Conservation (phyloP, 805 yeast species). For the Pichia paraexigua region DNA sequence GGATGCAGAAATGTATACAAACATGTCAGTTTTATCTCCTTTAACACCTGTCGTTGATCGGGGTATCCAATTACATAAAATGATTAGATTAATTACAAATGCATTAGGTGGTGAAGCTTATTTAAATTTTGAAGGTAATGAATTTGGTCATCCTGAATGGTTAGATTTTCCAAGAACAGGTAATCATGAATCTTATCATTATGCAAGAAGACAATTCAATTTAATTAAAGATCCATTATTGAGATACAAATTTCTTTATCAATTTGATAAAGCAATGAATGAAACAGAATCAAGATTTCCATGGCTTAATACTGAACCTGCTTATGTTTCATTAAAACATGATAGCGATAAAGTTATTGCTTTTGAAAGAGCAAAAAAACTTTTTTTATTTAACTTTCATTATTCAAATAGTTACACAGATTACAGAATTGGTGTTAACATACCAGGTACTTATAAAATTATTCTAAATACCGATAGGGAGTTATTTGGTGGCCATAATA, state of each 20-base stretch:
- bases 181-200: slow-evolving; percentile 80
- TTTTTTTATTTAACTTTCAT: slow-evolving; percentile 87
- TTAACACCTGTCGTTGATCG: slow-evolving; percentile 76
- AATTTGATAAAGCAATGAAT: slow-evolving; percentile 85
- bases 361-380: slow-evolving; percentile 77
- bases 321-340: slow-evolving; percentile 81
- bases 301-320: slow-evolving; percentile 65
- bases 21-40: slow-evolving; percentile 74
- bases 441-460: slow-evolving; percentile 65
- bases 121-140: slow-evolving; percentile 94
- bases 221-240: slow-evolving; percentile 71
- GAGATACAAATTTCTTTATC: slow-evolving; percentile 68
- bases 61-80: slow-evolving; percentile 83
- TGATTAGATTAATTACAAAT: slow-evolving; percentile 83
- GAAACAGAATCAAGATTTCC: slow-evolving; percentile 58
- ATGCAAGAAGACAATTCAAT: slow-evolving; percentile 93
- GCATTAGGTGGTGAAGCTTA: slow-evolving; percentile 96
- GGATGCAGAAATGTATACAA: slow-evolving; percentile 98
- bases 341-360: slow-evolving; percentile 84
- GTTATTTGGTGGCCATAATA: slow-evolving; percentile 73
- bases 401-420: slow-evolving; percentile 77
- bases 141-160: slow-evolving; percentile 99
- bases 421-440: slow-evolving; percentile 85
- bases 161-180: slow-evolving; percentile 92
- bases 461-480: slow-evolving; percentile 67